Evolutionary conservation across 2,329 filamentous ascomycete species (phyloP).

Genomic region (Pseudopithomyces maydicus): DNA sequence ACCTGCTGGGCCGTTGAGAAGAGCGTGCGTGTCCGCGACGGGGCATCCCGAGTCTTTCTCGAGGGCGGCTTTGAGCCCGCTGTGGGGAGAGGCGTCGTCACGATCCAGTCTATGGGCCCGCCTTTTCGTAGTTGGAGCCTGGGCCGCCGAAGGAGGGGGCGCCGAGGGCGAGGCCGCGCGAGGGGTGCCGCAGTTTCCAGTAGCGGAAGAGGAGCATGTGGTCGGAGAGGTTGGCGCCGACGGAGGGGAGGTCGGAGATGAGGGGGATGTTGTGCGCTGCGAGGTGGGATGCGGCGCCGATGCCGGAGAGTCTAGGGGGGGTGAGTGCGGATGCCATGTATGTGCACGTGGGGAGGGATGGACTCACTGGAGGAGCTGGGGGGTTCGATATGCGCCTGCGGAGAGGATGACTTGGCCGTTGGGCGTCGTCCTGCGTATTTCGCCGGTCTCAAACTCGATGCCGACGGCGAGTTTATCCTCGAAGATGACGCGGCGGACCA

Average conservation of each 20-base stretch:
- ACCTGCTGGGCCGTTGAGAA: conserved; percentile 12
- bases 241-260: conserved; percentile 61
- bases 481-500: conserved; percentile 18
- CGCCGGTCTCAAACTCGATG: conserved; percentile 20
- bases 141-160: conserved; percentile 22
- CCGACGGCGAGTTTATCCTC: conserved; percentile 19
- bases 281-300: conserved; percentile 51
- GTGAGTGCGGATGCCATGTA: too few species aligned
- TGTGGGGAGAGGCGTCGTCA: conserved; percentile 15
- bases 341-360: too few species aligned
- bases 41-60: conserved; percentile 18
- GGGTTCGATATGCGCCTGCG: conserved; percentile 35
- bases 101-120: conserved; percentile 28
- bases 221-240: conserved; percentile 68
- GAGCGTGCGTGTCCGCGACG: conserved; percentile 16
- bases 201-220: conserved; percentile 45
- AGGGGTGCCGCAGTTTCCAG: conserved; percentile 32
- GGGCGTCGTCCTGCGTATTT: conserved; percentile 8
- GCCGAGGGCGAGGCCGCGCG: conserved; percentile 25
- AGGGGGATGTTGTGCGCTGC: conserved; percentile 56
- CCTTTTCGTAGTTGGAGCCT: conserved; percentile 19
- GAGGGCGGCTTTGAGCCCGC: conserved; percentile 17
- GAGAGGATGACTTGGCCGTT: conserved; percentile 34
- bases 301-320: conserved; percentile 26
- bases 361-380: conserved; percentile 26